Conservation (phyloP, 768 basidiomycete genomes). For the Grammothele lineata region DNA sequence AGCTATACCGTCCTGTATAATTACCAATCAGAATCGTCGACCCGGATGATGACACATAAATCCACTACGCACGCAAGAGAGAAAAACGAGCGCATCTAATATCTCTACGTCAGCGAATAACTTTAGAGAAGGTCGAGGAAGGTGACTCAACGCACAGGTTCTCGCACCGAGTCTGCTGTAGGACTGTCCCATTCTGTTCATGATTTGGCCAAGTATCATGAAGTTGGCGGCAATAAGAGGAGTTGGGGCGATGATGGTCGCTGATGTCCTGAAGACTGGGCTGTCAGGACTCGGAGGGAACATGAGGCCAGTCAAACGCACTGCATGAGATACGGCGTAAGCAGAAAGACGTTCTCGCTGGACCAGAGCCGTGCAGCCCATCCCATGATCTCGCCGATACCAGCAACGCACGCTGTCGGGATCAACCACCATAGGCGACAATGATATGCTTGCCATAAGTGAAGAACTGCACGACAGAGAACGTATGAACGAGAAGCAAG, state of each 20-base stretch:
- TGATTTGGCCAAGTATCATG: slow-evolving; percentile 45
- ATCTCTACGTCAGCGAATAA: background rate
- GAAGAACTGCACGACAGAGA: background rate
- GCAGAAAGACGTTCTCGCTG: background rate
- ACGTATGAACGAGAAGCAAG: background rate
- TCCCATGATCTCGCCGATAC: slow-evolving; percentile 10
- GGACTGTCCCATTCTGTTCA: slow-evolving; percentile 36
- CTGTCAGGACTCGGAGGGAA: background rate
- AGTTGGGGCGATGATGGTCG: slow-evolving; percentile 34
- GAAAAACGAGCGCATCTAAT: slow-evolving; percentile 25
- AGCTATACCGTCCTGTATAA: slow-evolving; percentile 29
- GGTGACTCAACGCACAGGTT: slow-evolving; percentile 24
- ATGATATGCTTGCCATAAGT: slow-evolving; percentile 1
- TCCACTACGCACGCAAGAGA: slow-evolving; percentile 21
- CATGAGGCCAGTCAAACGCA: background rate
- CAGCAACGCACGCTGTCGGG: slow-evolving; percentile 4
- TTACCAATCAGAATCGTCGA: slow-evolving; percentile 1
- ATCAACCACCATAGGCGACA: slow-evolving; percentile 10
- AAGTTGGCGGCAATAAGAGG: slow-evolving; percentile 55
- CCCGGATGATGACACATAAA: background rate
- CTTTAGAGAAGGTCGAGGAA: background rate
- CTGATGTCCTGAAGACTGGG: background rate
- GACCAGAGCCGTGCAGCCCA: slow-evolving; percentile 7
- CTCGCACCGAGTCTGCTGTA: slow-evolving; percentile 44
- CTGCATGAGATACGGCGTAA: slow-evolving; percentile 11